Evolutionary conservation across 2,329 filamentous ascomycete species (phyloP), one percentile per base, ranked within the genome.

Genomic region (Microcyclospora tardicrescens): DNA sequence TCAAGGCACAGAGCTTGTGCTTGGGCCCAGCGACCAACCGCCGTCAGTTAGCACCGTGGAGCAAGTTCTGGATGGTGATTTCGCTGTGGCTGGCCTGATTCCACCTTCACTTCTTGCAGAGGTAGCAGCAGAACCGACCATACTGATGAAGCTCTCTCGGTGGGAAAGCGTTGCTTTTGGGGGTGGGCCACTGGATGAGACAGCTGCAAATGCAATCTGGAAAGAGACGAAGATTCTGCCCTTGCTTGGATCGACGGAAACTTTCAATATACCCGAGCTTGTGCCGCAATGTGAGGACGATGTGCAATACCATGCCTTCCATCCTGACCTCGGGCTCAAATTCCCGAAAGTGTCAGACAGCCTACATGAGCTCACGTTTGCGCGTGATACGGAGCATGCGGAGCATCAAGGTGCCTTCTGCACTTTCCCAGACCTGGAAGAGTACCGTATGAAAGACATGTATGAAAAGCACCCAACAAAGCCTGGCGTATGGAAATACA

Each of bases 371-470:
- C 19, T 24, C 19, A 24, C 19, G 19, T 24, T 24, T 8, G 19
- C 8, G 8, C 19, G 19, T 24, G 19, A 24, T 8, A 8, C 19
- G 8, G 19, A 24, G 19, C 19, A 24, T 24, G 19, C 19, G 19
- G 19, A 24, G 19, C 19, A 24, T 8, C 19, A 24, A 8, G 19
- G 19, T 24, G 19, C 19, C 19, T 24, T 24, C 8, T 24, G 19
- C 19, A 24, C 19, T 24, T 24, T 24, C 8, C 19, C 19, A 24
- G 19, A 24, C 19, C 14, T n/a, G 29, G 39, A 10, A 38, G 52
- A 53, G 31, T 57, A 50, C 29, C 47, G 48, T 1, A 54, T 48
- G n/a, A 54, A 52, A 11, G 55, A 58, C 34, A 34, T 58, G 9
- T 58, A 50, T 39, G 41, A 40, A 11, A 35, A 40, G 13, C 55